Evolutionary conservation across 495 filamentous ascomycete species (phyloP), one percentile per base, ranked within the genome.

Genomic region (Cryomyces antarcticus): DNA sequence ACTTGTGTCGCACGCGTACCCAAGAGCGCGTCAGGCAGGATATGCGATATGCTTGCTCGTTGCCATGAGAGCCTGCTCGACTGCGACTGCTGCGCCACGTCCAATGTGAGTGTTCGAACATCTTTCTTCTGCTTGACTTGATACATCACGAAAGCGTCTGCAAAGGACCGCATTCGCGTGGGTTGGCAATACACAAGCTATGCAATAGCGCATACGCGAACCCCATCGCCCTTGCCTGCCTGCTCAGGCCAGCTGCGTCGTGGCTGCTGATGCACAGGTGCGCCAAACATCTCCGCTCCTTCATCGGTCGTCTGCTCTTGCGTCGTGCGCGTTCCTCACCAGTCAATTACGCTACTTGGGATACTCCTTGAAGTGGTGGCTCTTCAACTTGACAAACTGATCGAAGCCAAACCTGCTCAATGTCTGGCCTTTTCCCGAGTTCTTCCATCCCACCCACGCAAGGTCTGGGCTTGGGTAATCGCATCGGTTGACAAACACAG

Each of bases 391-490:
- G 44, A 85, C 76, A 53, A 96, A 96, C 52, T 89, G 85, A 46
- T 94, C 89, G 53, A 86, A 97, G 5, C 83, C 92, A 44, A 82
- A 88, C 50, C 65, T 81, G 57, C 86, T 89, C 56, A 97, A 59
- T 0, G 87, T 95, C 41, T 78, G 77, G 28, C 89, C 89, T 55
- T 83, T 80, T 37, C 89, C 89, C 27, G 84, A 93, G 51, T 87
- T 80, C 66, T 97, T 97, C 88, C 87, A 95, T 5, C 89, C 89
- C 2, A 83, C 86, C 89, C 89, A 97, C 9, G 89, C 89, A 39
- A 97, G 79, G 60, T 97, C 89, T 79, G 88, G 86, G 60, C 75
- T 81, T 3, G 89, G 89, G 56, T 77, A 97, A 57, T 97, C 89
- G 51, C 79, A 82, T 46, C 89, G 76, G 54, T 97, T 97, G 51